These are phyloP conservation scores for Talaromyces marneffei DNA, from an alignment of 2,329 filamentous ascomycete species.

Conservation along the genomic window DNA sequence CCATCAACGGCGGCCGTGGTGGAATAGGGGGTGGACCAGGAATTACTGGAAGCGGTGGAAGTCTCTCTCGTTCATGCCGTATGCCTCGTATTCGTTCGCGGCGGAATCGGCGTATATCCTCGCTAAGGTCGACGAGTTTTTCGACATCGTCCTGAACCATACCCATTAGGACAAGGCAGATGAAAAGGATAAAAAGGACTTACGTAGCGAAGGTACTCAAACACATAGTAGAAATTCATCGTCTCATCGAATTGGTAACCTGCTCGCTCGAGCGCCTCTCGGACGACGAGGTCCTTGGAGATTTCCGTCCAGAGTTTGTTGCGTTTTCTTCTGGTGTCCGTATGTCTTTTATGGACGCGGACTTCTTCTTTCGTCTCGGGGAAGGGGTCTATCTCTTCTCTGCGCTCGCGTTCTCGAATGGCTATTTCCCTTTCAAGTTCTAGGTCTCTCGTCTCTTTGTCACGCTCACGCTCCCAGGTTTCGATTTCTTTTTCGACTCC, in stretches of 20 bases:
- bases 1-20: constrained; percentile 17
- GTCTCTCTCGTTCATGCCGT: constrained; percentile 40
- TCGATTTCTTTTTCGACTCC: constrained; percentile 17
- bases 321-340: constrained; percentile 30
- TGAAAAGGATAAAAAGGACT: constrained; percentile 37
- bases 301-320: constrained; percentile 92
- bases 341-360: constrained; percentile 42
- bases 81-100: constrained; percentile 56
- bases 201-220: constrained; percentile 84
- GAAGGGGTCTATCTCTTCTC: constrained; percentile 48
- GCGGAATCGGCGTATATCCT: constrained; percentile 67
- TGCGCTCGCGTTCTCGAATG: constrained; percentile 13
- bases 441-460: constrained; percentile 19
- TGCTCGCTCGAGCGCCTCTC: constrained; percentile 76
- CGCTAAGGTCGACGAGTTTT: constrained; percentile 73
- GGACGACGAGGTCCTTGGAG: constrained; percentile 81
- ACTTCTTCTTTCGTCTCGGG: constrained; percentile 48
- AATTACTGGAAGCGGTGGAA: constrained; percentile 19
- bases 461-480: constrained; percentile 13
- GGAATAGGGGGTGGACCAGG: constrained; percentile 15
- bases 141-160: constrained; percentile 73
- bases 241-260: constrained; percentile 91
- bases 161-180: not conserved
- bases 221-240: constrained; percentile 82
- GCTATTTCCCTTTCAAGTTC: constrained; percentile 16